Conservation (phyloP, 768 basidiomycete species). For the Neoboletus magnificus region DNA sequence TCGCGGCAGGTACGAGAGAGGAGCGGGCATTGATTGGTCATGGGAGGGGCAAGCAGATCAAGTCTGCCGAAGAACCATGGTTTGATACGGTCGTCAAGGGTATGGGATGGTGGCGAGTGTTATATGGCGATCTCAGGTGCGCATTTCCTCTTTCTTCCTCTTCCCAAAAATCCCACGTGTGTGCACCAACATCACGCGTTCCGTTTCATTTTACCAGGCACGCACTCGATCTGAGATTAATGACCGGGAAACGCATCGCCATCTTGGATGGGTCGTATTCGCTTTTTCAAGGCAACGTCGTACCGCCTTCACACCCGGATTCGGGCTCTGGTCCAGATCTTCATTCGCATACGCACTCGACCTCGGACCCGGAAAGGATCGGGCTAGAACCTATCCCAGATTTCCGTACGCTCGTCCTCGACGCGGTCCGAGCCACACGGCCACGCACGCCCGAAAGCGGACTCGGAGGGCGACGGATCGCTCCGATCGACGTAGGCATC, state of each 20-base stretch:
- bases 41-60: slow-evolving; percentile 16
- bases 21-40: slow-evolving; percentile 9
- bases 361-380: slow-evolving; percentile 15
- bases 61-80: slow-evolving; percentile 22
- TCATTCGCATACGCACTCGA: neutral
- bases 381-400: slow-evolving; percentile 60
- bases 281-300: slow-evolving; percentile 35
- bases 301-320: neutral
- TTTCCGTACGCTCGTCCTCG: slow-evolving; percentile 48
- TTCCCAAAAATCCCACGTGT: neutral
- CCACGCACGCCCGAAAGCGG: slow-evolving; percentile 6
- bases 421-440: slow-evolving; percentile 42
- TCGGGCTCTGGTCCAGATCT: neutral
- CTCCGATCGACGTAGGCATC: slow-evolving; percentile 58
- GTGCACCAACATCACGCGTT: neutral
- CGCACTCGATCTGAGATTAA: slow-evolving; percentile 76
- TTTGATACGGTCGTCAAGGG: slow-evolving; percentile 76
- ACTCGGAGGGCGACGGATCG: slow-evolving; percentile 38
- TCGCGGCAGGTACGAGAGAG: slow-evolving; percentile 38
- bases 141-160: slow-evolving; percentile 13
- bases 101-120: slow-evolving; percentile 76
- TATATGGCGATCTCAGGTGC: slow-evolving; percentile 67
- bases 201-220: slow-evolving; percentile 42
- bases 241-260: slow-evolving; percentile 60
- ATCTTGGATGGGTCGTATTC: slow-evolving; percentile 75